phyloP scores from a whole-genome alignment of 177 flowering plant genomes.

The Telopea speciosissima region DNA sequence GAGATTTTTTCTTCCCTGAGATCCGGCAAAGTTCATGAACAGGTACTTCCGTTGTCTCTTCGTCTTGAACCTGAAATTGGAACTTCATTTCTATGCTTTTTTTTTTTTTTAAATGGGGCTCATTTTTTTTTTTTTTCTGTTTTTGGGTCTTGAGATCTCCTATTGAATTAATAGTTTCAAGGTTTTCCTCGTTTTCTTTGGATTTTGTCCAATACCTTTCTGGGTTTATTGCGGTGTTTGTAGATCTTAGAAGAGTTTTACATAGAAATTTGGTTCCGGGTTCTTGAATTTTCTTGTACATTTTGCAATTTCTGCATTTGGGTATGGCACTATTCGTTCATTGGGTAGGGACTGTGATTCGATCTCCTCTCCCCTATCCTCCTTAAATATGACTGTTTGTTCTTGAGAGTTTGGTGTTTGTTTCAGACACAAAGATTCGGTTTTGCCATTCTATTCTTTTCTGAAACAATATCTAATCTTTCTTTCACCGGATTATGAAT shows the following conservation, averaged over 20 bases:
- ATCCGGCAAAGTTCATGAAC: constrained; percentile 14
- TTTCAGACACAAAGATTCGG: neutral
- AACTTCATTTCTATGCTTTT: neutral
- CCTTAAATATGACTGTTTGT: too few relatives aligned
- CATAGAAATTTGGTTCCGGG: constrained; percentile 9
- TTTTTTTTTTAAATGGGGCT: neutral
- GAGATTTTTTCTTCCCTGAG: constrained; percentile 1
- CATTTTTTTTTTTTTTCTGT: neutral
- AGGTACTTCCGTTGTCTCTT: constrained; percentile 5
- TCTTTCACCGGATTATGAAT: neutral
- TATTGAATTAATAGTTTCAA: too few relatives aligned
- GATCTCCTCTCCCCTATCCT: neutral
- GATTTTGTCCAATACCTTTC: constrained; percentile 3
- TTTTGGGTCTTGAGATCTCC: neutral
- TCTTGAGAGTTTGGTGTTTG: neutral
- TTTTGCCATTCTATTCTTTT: too few relatives aligned
- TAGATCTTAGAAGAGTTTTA: constrained; percentile 6
- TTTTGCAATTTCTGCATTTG: constrained; percentile 18
- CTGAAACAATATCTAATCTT: neutral
- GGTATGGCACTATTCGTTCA: constrained; percentile 19
- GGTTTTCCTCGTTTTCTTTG: constrained; percentile 1
- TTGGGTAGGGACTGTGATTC: constrained; percentile 6
- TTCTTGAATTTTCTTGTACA: constrained; percentile 9
- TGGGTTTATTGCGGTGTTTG: neutral
- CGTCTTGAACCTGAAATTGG: neutral